Evolutionary conservation across 202 grass and related monocot species (phyloP).

Genomic region (Setaria viridis): DNA sequence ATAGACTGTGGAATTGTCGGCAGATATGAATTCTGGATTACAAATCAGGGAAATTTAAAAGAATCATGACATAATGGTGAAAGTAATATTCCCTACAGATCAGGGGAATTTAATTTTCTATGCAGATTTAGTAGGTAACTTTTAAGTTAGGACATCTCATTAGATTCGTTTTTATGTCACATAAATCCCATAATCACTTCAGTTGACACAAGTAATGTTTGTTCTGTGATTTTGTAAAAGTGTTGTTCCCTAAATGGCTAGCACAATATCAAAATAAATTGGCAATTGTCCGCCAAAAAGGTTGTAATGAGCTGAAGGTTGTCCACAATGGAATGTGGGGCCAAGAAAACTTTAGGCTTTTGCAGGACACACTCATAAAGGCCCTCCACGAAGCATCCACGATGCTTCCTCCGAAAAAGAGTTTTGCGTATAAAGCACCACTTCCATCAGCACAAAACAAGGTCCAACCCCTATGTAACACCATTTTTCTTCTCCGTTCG

Average conservation of each 20-base stretch:
- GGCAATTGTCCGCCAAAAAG: neutral
- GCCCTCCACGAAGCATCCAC: neutral
- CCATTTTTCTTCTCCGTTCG: neutral
- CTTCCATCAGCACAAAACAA: neutral
- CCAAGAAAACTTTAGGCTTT: neutral
- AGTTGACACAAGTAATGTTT: neutral
- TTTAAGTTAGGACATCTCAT: neutral
- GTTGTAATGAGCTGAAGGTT: neutral
- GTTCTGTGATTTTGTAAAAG: neutral
- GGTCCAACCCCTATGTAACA: neutral
- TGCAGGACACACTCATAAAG: neutral
- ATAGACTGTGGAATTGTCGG: conserved; percentile 1
- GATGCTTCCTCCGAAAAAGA: conserved; percentile 24
- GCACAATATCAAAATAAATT: neutral
- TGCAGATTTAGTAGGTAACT: neutral
- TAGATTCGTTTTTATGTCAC: neutral
- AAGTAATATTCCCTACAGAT: neutral
- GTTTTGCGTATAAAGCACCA: neutral
- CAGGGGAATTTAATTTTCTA: neutral
- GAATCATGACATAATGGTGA: neutral
- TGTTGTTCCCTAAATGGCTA: conserved; percentile 1
- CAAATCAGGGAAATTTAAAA: too few relatives aligned
- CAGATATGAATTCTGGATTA: neutral
- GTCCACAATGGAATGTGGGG: neutral
- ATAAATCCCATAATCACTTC: neutral